phyloP scores from a whole-genome alignment of 73 alveolate species.

The Paramecium caudatum region DNA sequence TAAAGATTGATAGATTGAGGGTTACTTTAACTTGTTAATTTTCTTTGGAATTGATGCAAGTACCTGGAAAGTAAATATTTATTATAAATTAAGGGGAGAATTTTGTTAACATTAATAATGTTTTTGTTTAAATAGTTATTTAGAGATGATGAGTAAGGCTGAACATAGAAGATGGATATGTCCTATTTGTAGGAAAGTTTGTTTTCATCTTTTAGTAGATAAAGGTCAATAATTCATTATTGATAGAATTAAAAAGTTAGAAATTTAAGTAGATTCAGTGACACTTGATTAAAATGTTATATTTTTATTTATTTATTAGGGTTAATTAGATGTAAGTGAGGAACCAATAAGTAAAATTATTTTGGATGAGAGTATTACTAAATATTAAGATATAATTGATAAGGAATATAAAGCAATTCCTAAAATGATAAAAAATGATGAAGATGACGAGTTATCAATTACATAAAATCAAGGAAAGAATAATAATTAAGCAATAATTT shows the following conservation, averaged over 20 bases:
- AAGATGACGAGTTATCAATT: not conserved
- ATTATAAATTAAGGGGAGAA: not conserved
- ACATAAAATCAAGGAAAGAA: not conserved
- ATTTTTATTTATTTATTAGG: not conserved
- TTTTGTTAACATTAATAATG: slow-evolving; percentile 62
- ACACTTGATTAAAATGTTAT: not conserved
- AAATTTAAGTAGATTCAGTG: not conserved
- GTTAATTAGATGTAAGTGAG: slow-evolving; percentile 9
- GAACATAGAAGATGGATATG: slow-evolving; percentile 54
- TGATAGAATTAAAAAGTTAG: slow-evolving; percentile 25
- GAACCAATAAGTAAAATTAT: not conserved
- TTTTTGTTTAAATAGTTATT: slow-evolving; percentile 9
- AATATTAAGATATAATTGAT: slow-evolving; percentile 21
- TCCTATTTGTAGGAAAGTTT: slow-evolving; percentile 23
- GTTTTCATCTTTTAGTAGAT: slow-evolving; percentile 30
- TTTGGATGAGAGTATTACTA: not conserved
- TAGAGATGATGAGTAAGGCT: slow-evolving; percentile 40
- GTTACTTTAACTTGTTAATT: slow-evolving; percentile 6
- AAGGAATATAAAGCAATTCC: not conserved
- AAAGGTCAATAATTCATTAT: not conserved
- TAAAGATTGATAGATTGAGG: not conserved
- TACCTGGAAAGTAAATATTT: slow-evolving; percentile 17
- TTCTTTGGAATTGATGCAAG: not conserved
- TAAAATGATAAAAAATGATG: not conserved
- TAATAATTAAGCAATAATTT: not conserved